Evolutionary conservation across 345 rosid genomes (phyloP), one percentile per base, ranked within the genome.

Genomic region (Citrus reticulata): DNA sequence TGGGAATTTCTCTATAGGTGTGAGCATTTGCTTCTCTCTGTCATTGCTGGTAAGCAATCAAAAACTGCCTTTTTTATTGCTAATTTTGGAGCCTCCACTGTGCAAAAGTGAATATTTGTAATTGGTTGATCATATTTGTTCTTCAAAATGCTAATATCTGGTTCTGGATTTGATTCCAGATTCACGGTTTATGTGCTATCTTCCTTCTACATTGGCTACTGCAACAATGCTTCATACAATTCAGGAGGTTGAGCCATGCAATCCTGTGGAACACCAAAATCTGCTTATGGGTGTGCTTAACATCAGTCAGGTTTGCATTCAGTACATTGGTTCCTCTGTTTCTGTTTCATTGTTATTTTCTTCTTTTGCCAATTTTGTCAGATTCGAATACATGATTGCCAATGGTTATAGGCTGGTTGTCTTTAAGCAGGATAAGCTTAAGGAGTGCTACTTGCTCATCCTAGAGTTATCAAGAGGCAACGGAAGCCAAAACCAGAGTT

Each of bases 171-270:
- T 86, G 81, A 51, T 85, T 79, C 69, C 96, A 93, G 99, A 95
- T 88, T 68, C 89, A 71, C 88, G 91, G 83, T 88, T 88, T 77
- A 79, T 89, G 82, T 58, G 84, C 54, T 90, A 86, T 83, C 75
- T 83, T 6, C 93, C 99, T 63, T 95, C 97, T 11, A 84, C 79
- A 55, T 82, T 93, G 75, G 99, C 99, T 68, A 78, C 96, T 75
- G 95, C 98, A 46, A 85, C 81, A 77, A 91, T 95, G 93, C 86
- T 88, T 76, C 86, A 83, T 85, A 88, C 85, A 74, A 85, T 89
- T 68, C 86, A 89, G 81, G 95, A 89, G 73, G 82, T 85, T 74
- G 90, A 87, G 80, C 89, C 92, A 35, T 80, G 76, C 75, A 86
- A 87, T 62, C 84, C 83, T 74, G 73, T 78, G 69, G 90, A 89